Conservation (phyloP, 441 rosid species). For the Melastoma candidum region DNA sequence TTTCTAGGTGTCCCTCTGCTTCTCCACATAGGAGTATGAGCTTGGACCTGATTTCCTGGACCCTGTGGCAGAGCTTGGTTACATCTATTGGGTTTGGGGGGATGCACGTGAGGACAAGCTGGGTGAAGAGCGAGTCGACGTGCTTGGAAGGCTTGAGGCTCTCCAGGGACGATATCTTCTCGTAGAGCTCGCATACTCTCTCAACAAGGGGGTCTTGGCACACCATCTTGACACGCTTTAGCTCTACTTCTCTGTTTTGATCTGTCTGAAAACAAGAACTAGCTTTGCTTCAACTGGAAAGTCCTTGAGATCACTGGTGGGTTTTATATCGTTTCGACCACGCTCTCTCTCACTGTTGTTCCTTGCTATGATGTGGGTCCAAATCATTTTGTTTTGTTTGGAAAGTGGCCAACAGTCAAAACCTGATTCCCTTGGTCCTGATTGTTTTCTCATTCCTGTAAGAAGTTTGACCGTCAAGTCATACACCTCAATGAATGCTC, state of each 20-base stretch:
- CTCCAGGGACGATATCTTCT: conserved; percentile 58
- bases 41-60: conserved; percentile 58
- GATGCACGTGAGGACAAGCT: conserved; percentile 71
- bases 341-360: no score
- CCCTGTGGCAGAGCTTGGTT: conserved; percentile 31
- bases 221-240: conserved; percentile 82
- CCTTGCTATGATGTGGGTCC: no score
- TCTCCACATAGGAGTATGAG: conserved; percentile 64
- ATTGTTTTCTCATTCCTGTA: no score
- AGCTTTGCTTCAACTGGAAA: no score
- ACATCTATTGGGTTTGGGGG: conserved; percentile 68
- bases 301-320: no score
- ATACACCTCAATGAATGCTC: no score
- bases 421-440: no score
- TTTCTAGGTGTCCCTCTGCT: conserved; percentile 65
- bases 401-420: no score
- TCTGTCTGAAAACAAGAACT: neutral
- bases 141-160: conserved; percentile 58
- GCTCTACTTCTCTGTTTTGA: conserved; percentile 2
- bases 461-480: no score
- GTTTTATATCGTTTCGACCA: no score
- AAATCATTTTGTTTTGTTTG: no score
- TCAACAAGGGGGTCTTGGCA: conserved; percentile 45
- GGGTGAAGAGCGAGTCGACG: conserved; percentile 71
- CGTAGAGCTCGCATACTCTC: conserved; percentile 42